Conservation (phyloP, 352 stramenopile species). For the Elongisporangium anandrum region DNA sequence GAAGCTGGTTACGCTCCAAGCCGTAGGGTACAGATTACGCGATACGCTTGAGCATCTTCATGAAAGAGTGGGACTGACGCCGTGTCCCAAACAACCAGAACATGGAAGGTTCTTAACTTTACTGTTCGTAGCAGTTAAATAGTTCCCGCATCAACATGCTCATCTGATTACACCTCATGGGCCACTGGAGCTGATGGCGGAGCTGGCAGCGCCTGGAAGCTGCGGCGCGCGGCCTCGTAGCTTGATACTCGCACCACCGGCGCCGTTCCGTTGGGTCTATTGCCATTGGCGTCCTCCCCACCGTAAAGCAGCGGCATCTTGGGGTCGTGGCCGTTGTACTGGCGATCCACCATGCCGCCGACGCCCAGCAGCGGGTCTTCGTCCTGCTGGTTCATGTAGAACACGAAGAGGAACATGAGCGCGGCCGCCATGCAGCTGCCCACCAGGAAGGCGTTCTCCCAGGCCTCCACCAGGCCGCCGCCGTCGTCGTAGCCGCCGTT, state of each 20-base stretch:
- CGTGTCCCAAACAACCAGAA: not conserved
- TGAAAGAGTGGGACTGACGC: not conserved
- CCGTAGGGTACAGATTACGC: not conserved
- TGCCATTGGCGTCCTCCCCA: conserved; percentile 10
- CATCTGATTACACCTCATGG: conserved; percentile 1
- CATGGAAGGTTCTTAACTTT: not conserved
- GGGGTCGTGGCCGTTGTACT: conserved; percentile 32
- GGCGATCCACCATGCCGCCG: conserved; percentile 23
- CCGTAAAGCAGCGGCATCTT: conserved; percentile 62
- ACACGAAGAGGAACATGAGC: conserved; percentile 78
- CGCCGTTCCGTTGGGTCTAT: conserved; percentile 14
- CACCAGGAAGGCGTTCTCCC: conserved; percentile 65
- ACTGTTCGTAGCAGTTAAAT: not conserved
- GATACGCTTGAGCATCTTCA: not conserved
- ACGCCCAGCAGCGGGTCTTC: conserved; percentile 29
- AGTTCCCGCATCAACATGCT: not conserved
- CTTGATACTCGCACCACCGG: conserved; percentile 19
- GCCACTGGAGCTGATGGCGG: conserved; percentile 5
- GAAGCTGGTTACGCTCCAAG: not conserved
- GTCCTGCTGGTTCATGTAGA: conserved; percentile 77
- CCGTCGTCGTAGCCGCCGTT: conserved; percentile 40
- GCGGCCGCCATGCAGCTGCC: conserved; percentile 68
- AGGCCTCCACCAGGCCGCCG: conserved; percentile 31
- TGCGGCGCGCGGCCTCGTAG: conserved; percentile 56
- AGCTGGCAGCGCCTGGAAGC: conserved; percentile 42